Percentiles rank a stretch among this genome's conserved stretches.
phyloP scores from a whole-genome alignment of 768 basidiomycete species.

The Macrolepiota fuliginosa region DNA sequence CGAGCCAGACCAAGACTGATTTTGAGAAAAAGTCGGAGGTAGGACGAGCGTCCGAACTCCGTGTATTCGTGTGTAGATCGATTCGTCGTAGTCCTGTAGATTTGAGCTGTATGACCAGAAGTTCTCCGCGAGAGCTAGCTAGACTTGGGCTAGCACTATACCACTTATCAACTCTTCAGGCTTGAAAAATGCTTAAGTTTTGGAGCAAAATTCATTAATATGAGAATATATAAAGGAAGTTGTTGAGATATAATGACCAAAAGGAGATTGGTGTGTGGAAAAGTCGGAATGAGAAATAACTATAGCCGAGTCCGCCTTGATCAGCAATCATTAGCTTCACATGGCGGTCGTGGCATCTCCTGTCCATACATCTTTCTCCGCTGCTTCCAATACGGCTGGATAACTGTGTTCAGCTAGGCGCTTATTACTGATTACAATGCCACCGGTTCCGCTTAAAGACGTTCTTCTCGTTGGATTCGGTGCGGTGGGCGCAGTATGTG shows the following conservation, averaged over 20 bases:
- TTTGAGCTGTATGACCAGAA: too few relatives aligned
- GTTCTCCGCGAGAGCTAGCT: too few relatives aligned
- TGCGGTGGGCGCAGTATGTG: slow-evolving; percentile 65
- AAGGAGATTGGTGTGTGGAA: not conserved
- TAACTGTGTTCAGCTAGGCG: not conserved
- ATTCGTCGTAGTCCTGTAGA: too few relatives aligned
- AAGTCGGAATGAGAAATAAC: not conserved
- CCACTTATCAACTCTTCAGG: not conserved
- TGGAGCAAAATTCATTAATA: not conserved
- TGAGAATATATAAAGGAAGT: not conserved
- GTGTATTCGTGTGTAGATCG: too few relatives aligned
- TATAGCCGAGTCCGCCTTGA: not conserved
- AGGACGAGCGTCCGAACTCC: too few relatives aligned
- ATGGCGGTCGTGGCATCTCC: not conserved
- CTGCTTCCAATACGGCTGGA: not conserved
- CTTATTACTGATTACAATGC: not conserved
- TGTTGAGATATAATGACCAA: not conserved
- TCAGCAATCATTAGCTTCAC: not conserved
- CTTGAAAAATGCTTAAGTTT: not conserved
- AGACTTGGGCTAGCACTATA: too few relatives aligned
- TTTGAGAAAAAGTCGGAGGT: too few relatives aligned
- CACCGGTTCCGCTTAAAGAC: slow-evolving; percentile 34
- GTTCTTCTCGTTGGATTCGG: slow-evolving; percentile 64
- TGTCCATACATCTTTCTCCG: not conserved
- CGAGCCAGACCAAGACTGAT: not conserved